Percentiles rank a stretch among this genome's conserved stretches.
Evolutionary conservation across 2,329 filamentous ascomycete species (phyloP).

Genomic region (Talaromyces islandicus): DNA sequence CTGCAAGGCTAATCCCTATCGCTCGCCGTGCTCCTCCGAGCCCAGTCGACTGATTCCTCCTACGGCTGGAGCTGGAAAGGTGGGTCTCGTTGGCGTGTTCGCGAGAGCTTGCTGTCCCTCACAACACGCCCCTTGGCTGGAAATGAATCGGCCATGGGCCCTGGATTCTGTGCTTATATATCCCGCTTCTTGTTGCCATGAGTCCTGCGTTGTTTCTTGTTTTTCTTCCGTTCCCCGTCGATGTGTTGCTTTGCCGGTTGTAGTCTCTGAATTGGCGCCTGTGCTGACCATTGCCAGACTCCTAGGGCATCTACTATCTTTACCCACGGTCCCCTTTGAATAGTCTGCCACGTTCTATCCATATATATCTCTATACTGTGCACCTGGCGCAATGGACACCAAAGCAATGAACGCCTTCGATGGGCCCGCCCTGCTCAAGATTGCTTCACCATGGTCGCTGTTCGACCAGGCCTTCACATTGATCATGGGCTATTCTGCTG

Average conservation of each 20-base stretch:
- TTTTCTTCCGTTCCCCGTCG: neutral
- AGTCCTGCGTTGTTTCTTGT: neutral
- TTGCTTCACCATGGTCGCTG: slow-evolving; percentile 64
- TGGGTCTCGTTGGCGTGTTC: neutral
- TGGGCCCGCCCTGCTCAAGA: slow-evolving; percentile 3
- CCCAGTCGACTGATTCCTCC: neutral
- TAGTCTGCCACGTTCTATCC: neutral
- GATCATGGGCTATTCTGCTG: slow-evolving; percentile 67
- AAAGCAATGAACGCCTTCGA: slow-evolving; percentile 6
- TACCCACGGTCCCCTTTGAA: neutral
- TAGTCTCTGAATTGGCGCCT: neutral
- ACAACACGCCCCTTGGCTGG: neutral
- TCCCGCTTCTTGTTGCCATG: neutral
- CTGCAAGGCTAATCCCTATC: slow-evolving; percentile 9
- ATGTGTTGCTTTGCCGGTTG: neutral
- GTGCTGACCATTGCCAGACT: neutral
- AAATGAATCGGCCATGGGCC: neutral
- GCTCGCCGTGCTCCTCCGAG: neutral
- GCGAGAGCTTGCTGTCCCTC: neutral
- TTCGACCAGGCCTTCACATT: slow-evolving; percentile 74
- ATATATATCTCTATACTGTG: neutral
- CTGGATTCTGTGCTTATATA: neutral
- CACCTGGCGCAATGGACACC: slow-evolving; percentile 8
- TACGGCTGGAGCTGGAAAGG: neutral
- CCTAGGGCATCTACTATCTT: neutral